Conservation (phyloP, 2,329 filamentous ascomycete species). For the Cercospora nicotianae region DNA sequence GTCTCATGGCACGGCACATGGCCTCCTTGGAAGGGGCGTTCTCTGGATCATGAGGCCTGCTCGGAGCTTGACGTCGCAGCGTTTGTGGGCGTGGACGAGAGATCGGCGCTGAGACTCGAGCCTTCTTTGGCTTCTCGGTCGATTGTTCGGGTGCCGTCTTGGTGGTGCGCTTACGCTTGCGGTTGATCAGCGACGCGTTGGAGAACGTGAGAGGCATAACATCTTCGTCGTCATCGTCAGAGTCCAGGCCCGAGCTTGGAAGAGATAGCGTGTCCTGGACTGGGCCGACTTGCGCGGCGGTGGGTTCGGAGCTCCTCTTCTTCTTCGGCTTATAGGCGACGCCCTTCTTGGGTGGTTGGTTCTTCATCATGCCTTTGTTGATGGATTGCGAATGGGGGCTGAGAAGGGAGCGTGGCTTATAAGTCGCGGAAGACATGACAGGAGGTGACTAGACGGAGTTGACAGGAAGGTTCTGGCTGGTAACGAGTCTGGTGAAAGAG, state of each 20-base stretch:
- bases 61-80: not conserved
- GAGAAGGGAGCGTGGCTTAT: not conserved
- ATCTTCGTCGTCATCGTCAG: not conserved
- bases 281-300: not conserved
- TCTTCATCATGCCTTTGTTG: not conserved
- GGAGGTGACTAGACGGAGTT: not conserved
- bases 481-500: not conserved
- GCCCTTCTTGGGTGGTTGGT: not conserved
- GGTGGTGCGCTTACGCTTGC: not conserved
- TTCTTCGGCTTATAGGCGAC: conserved; percentile 1
- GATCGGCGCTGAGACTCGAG: not conserved
- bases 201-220: not conserved
- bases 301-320: not conserved
- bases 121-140: not conserved
- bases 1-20: not conserved
- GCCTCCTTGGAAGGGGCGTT: not conserved
- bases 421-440: not conserved
- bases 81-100: not conserved
- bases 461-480: not conserved
- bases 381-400: not conserved
- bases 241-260: not conserved
- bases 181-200: not conserved
- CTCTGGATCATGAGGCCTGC: not conserved
- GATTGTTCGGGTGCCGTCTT: not conserved
- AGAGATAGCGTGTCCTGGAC: not conserved